Evolutionary conservation across 2,329 filamentous ascomycete genomes (phyloP), one percentile per base, ranked within the genome.

Genomic region (Trichoderma sp.): DNA sequence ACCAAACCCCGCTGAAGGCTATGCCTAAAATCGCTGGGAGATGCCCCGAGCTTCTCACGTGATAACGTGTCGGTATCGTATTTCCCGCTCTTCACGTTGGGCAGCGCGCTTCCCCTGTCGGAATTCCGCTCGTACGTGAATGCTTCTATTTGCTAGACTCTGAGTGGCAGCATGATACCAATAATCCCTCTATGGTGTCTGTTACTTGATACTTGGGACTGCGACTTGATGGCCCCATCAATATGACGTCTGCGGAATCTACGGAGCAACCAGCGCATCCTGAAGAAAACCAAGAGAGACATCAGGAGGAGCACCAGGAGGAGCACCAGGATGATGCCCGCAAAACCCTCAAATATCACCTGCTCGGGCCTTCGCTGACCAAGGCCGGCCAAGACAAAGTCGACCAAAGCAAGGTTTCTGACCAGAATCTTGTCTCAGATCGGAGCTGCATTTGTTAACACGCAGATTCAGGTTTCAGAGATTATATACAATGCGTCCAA

Each of bases 401-500:
- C n/a, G 93, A 99, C 74, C 95, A 98, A 80, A 86, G 86, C 71
- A 97, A 95, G 82, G 90, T 89, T 77, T 45, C 76, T 53, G n/a
- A 53, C 5, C 37, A 54, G 27, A 34, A 29, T 32, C 25, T 22
- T 42, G 32, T 13, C 27, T 42, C 27, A 10, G 9, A 48, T 25
- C 50, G 39, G 32, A 48, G 7, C n/a, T 9, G 13, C 25, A 45
- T 53, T 34, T 35, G 45, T 59, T 58, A 54, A 67, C 34, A 15
- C 37, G 13, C 48, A 25, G n/a, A n/a, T 45, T 13, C 59, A 90
- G 89, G 93, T 99, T 59, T 96, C 94, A 2, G 94, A 98, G 73
- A 90, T 98, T 72, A 99, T 99, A 69, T 98, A 97, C 80, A 93
- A 97, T 78, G 93, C 94, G 12, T 97, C 93, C 17, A 97, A 96